Percentiles rank a stretch among this genome's conserved stretches.
phyloP scores from a whole-genome alignment of 768 basidiomycete species.

The Amyloporia xantha region DNA sequence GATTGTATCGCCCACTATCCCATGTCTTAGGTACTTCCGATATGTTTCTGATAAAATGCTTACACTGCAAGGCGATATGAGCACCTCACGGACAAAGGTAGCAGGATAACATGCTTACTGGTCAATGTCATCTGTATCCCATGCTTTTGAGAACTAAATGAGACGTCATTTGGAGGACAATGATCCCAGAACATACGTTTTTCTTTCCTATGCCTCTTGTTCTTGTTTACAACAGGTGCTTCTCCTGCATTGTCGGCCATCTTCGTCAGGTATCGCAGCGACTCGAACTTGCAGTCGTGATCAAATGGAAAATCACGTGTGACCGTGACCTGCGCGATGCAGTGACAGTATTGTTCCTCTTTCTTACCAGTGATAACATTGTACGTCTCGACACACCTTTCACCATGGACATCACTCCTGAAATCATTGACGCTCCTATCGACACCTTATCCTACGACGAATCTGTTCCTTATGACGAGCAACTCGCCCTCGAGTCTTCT shows the following conservation, averaged over 20 bases:
- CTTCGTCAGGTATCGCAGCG: too few relatives aligned
- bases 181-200: conserved; percentile 64
- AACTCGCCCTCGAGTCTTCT: conserved; percentile 44
- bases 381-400: not conserved
- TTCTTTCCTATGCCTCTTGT: conserved; percentile 87
- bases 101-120: conserved; percentile 57
- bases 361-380: not conserved
- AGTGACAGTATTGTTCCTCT: not conserved
- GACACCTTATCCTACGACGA: conserved; percentile 46
- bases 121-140: conserved; percentile 99
- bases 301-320: too few relatives aligned
- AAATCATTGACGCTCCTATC: conserved; percentile 11
- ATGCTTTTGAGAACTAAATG: conserved; percentile 62
- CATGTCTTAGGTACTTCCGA: not conserved
- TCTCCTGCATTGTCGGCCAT: conserved; percentile 24
- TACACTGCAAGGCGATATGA: conserved; percentile 22
- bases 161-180: too few relatives aligned
- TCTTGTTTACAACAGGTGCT: conserved; percentile 57
- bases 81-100: not conserved
- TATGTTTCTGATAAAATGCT: conserved; percentile 2
- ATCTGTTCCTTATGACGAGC: conserved; percentile 49
- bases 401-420: conserved; percentile 46
- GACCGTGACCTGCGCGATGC: not conserved
- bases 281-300: too few relatives aligned
- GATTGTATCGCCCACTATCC: conserved; percentile 77